Evolutionary conservation across 1,284 basidiomycete genomes (phyloP).

Genomic region (Ceratobasidium sp.): DNA sequence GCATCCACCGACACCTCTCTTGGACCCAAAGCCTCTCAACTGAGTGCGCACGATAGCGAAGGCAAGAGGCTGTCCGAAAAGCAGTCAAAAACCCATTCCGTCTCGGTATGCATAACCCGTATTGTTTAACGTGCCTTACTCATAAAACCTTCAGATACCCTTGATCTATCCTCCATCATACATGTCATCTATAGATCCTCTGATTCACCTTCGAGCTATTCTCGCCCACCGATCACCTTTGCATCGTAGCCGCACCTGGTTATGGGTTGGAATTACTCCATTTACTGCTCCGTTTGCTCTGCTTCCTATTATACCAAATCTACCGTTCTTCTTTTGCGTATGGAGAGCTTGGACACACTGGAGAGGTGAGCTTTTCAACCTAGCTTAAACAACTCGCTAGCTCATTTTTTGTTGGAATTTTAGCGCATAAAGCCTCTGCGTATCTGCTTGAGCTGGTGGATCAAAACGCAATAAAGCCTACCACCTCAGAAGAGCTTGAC

Average conservation of each 20-base stretch:
- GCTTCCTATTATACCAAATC: constrained; percentile 81
- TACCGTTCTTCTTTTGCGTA: constrained; percentile 85
- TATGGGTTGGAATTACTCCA: constrained; percentile 74
- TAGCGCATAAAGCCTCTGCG: constrained; percentile 79
- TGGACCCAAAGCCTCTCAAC: constrained; percentile 41
- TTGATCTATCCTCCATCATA: constrained; percentile 72
- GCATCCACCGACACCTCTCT: constrained; percentile 48
- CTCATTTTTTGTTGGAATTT: constrained; percentile 21
- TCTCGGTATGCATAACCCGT: constrained; percentile 9
- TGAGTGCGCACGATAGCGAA: constrained; percentile 34
- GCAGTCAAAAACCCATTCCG: constrained; percentile 31
- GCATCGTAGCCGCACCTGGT: constrained; percentile 73
- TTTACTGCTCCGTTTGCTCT: constrained; percentile 79
- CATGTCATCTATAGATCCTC: constrained; percentile 59
- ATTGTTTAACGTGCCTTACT: not conserved
- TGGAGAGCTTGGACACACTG: constrained; percentile 88
- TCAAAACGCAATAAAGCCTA: constrained; percentile 67
- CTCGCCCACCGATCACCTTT: constrained; percentile 69
- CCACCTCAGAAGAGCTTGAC: constrained; percentile 69
- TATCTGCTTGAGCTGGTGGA: constrained; percentile 74
- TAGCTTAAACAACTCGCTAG: not conserved
- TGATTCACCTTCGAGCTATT: constrained; percentile 68
- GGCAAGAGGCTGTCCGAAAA: constrained; percentile 38
- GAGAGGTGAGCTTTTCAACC: constrained; percentile 64
- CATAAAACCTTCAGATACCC: constrained; percentile 65